Conservation (phyloP, 257 asterid genomes). For the Fraxinus quadrangulata region DNA sequence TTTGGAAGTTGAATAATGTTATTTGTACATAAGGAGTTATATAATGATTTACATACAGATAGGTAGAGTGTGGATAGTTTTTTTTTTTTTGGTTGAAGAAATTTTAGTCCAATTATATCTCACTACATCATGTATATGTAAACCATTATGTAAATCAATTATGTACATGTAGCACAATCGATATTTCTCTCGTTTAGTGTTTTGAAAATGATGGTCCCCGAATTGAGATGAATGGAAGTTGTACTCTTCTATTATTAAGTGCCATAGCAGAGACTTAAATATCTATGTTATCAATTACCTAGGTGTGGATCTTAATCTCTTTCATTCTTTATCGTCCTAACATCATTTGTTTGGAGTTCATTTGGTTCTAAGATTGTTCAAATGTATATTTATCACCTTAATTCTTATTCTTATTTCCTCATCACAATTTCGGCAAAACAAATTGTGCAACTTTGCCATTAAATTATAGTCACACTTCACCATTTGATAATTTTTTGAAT, state of each 20-base stretch:
- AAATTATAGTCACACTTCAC: conserved; percentile 13
- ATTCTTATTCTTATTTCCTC: conserved; percentile 6
- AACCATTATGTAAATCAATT: too few relatives aligned
- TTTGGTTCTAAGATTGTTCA: conserved; percentile 1
- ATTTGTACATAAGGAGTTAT: too few relatives aligned
- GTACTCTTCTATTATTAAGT: neutral
- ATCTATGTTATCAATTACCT: neutral
- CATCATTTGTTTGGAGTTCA: conserved; percentile 11
- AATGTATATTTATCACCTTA: conserved; percentile 17
- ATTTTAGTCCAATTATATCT: too few relatives aligned
- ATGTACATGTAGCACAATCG: too few relatives aligned
- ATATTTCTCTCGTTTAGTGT: neutral
- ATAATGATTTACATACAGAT: too few relatives aligned
- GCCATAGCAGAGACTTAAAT: neutral
- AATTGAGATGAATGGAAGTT: neutral
- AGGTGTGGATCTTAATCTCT: neutral
- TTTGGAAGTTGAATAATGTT: neutral
- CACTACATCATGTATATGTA: too few relatives aligned
- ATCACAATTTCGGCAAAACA: conserved; percentile 11
- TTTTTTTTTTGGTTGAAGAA: too few relatives aligned
- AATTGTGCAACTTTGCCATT: conserved; percentile 7
- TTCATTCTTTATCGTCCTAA: neutral
- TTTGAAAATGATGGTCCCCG: neutral
- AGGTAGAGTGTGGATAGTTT: too few relatives aligned
- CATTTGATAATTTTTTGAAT: neutral